Evolutionary conservation across 2,329 filamentous ascomycete species (phyloP).

Genomic region (Colletotrichum navitas): DNA sequence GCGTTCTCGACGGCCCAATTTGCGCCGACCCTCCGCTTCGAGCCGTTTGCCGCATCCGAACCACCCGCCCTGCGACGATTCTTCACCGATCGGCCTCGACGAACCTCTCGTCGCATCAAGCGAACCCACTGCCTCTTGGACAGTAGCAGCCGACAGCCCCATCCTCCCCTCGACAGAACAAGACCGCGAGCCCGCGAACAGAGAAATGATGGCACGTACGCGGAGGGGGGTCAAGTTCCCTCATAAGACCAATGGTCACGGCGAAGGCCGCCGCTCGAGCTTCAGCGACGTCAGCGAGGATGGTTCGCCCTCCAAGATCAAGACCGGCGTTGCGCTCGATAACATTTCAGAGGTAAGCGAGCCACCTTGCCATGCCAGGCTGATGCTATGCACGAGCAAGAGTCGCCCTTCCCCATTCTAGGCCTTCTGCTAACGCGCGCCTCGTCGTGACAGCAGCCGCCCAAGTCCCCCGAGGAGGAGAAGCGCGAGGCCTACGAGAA

Average conservation of each 20-base stretch:
- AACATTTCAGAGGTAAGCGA: slow-evolving; percentile 54
- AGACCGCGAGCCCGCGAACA: background rate
- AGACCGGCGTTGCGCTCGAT: slow-evolving; percentile 48
- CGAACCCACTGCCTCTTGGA: background rate
- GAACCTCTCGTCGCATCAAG: background rate
- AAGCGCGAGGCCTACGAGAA: slow-evolving; percentile 85
- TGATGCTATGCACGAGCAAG: background rate
- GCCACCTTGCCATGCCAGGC: background rate
- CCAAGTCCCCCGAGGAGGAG: slow-evolving; percentile 53
- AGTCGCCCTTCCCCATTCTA: too few species aligned
- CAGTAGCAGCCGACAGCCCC: background rate
- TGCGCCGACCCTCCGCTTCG: slow-evolving; percentile 37
- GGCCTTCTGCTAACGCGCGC: slow-evolving; percentile 10
- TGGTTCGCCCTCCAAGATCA: slow-evolving; percentile 53
- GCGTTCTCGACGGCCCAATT: slow-evolving; percentile 29
- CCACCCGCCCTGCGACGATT: slow-evolving; percentile 23
- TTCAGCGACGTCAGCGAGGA: slow-evolving; percentile 78
- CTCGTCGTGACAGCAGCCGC: slow-evolving; percentile 54
- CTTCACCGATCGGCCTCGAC: background rate
- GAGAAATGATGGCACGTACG: slow-evolving; percentile 52
- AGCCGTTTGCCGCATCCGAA: slow-evolving; percentile 38
- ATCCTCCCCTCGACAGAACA: background rate
- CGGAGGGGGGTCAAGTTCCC: slow-evolving; percentile 69
- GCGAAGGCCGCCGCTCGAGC: slow-evolving; percentile 74
- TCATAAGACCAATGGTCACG: slow-evolving; percentile 62